These are phyloP conservation scores for Daldinia vernicosa DNA, from an alignment of 495 filamentous ascomycete genomes.

Conservation along the genomic window DNA sequence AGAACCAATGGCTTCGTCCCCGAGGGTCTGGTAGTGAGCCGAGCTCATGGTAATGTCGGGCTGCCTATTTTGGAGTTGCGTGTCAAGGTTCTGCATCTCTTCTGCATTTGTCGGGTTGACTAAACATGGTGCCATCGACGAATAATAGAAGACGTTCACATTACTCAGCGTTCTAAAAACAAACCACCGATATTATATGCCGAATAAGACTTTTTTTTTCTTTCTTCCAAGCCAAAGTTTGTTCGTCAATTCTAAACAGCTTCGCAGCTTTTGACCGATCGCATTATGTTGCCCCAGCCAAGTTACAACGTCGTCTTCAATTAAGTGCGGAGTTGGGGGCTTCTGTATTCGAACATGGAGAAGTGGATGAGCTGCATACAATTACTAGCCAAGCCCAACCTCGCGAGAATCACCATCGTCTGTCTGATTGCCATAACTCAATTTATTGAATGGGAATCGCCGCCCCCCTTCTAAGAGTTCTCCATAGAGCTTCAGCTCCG, in stretches of 20 bases:
- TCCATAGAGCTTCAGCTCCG: constrained; percentile 4
- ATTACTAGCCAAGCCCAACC: constrained; percentile 27
- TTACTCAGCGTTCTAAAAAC: constrained; percentile 43
- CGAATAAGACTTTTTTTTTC: constrained; percentile 1
- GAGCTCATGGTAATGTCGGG: constrained; percentile 5
- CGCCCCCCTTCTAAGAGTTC: constrained; percentile 2
- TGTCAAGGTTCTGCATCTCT: neutral
- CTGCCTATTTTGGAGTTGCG: neutral
- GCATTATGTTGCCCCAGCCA: constrained; percentile 29
- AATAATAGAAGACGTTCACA: constrained; percentile 16
- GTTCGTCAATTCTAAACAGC: constrained; percentile 11
- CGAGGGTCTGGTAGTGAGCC: constrained; percentile 40
- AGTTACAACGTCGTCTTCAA: constrained; percentile 22
- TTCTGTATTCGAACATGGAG: constrained; percentile 17
- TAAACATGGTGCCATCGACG: constrained; percentile 27
- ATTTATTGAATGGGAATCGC: constrained; percentile 2
- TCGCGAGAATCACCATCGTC: constrained; percentile 8
- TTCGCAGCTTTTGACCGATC: constrained; percentile 30
- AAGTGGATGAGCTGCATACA: constrained; percentile 29
- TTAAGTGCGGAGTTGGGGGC: constrained; percentile 30
- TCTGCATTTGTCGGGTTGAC: constrained; percentile 32
- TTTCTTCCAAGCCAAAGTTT: neutral
- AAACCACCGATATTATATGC: constrained; percentile 33
- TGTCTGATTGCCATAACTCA: constrained; percentile 12
- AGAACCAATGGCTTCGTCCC: constrained; percentile 29